Percentiles rank a stretch among this genome's conserved stretches.
These are phyloP conservation scores for Barbarea vulgaris DNA, from an alignment of 345 rosid species.

Conservation along the genomic window DNA sequence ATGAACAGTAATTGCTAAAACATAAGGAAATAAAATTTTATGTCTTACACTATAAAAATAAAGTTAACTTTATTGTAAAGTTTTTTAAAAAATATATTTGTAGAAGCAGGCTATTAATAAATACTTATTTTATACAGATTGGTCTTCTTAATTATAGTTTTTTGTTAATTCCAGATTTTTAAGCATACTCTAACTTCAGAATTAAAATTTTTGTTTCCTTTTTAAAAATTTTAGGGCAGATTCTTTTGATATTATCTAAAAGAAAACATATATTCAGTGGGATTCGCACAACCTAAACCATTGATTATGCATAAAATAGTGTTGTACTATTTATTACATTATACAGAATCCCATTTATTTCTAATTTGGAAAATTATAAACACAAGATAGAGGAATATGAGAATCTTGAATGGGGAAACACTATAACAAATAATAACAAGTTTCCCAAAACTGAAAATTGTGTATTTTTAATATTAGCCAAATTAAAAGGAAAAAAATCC, in stretches of 20 bases:
- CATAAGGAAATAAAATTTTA: neutral
- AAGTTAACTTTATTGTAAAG: neutral
- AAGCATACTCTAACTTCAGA: neutral
- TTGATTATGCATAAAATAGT: slow-evolving; percentile 20
- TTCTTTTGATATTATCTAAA: neutral
- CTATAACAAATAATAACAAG: slow-evolving; percentile 3
- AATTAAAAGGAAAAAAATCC: slow-evolving; percentile 20
- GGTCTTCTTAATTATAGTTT: neutral
- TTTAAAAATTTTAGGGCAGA: neutral
- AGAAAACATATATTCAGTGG: neutral
- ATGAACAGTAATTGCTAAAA: neutral
- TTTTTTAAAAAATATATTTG: neutral
- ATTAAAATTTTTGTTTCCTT: neutral
- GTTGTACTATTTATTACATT: neutral
- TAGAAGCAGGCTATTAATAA: neutral
- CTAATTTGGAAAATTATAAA: neutral
- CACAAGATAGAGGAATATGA: slow-evolving; percentile 20
- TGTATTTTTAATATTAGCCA: neutral
- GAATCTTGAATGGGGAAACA: slow-evolving; percentile 27
- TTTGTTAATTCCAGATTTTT: neutral
- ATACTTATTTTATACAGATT: neutral
- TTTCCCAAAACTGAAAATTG: slow-evolving; percentile 32
- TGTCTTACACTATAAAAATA: neutral
- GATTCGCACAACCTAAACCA: slow-evolving; percentile 10
- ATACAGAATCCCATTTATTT: neutral